Evolutionary conservation across 1,284 basidiomycete genomes (phyloP), one percentile per base, ranked within the genome.

Genomic region (Lentinula novae-zelandiae): DNA sequence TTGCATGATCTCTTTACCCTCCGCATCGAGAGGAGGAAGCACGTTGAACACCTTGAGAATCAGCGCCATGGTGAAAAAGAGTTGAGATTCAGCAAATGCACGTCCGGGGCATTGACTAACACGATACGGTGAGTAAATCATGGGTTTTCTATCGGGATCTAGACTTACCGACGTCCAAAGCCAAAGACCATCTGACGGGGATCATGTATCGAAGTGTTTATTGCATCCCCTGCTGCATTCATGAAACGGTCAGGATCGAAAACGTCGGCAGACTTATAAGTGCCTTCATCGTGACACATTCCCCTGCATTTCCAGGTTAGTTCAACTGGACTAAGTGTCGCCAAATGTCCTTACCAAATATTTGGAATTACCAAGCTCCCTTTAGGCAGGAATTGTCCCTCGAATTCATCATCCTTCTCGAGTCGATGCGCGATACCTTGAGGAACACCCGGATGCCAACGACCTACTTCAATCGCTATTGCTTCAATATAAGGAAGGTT

Each of bases 401-500:
- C 6, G 68, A 66, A 22, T 67, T 62, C 1, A 65, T 64, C 15
- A 63, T 72, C 64, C 71, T 54, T 42, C 31, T 40, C 48, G 12
- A 49, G 44, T n/a, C 54, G 53, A 13, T 51, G 55, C n/a, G 48
- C 52, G 15, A 51, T 50, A 36, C 58, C 52, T 27, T 48, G 33
- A n/a, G 58, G 58, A 46, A 53, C 36, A 27, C 48, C 58, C 8
- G 58, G 58, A 42, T 59, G 58, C 58, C 58, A 82, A 2, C 80
- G 72, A 50, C 79, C 53, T 0, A 76, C 69, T 65, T 82, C 80
- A 58, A 76, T 76, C 0, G 70, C 62, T 5, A 85, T 62, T 0
- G 83, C 83, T 27, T 79, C 74, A 5, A 81, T 64, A 65, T 82
- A 85, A 0, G 82, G 81, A 31, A 87, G 69, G 0, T 71, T 69